Evolutionary conservation across 495 filamentous ascomycete genomes (phyloP).

Genomic region (Durotheca rogersii): DNA sequence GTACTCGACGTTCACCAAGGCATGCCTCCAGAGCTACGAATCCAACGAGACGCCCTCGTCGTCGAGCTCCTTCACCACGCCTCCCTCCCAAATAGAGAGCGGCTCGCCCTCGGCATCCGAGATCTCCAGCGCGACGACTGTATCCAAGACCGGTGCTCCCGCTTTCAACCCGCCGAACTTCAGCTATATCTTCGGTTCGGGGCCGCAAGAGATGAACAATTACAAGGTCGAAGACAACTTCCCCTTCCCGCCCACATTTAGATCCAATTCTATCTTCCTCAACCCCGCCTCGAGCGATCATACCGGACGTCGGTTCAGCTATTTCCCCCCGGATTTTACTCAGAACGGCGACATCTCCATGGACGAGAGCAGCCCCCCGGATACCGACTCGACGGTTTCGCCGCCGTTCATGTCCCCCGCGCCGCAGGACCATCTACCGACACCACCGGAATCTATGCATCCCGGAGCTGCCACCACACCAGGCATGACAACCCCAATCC

Average conservation of each 20-base stretch:
- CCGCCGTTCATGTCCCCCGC: constrained; percentile 30
- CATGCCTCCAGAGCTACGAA: constrained; percentile 80
- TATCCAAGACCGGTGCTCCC: constrained; percentile 27
- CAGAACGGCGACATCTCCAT: constrained; percentile 31
- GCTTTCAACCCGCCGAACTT: constrained; percentile 50
- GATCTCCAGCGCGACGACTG: constrained; percentile 19
- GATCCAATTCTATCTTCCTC: constrained; percentile 58
- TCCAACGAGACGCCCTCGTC: constrained; percentile 51
- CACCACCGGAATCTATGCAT: constrained; percentile 28
- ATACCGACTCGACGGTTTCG: constrained; percentile 30
- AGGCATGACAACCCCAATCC: constrained; percentile 24
- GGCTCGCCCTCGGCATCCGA: constrained; percentile 48
- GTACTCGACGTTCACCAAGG: constrained; percentile 75
- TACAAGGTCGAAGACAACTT: constrained; percentile 39
- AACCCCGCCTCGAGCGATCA: constrained; percentile 47
- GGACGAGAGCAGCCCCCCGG: constrained; percentile 30
- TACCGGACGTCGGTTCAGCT: constrained; percentile 52
- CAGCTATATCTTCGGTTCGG: constrained; percentile 51
- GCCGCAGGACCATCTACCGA: constrained; percentile 26
- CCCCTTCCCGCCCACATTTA: constrained; percentile 47
- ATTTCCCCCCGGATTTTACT: constrained; percentile 54
- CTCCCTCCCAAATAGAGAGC: constrained; percentile 51
- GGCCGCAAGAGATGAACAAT: constrained; percentile 43
- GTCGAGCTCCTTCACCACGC: constrained; percentile 62
- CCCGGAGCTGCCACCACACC: constrained; percentile 17